These are phyloP conservation scores for Atalantia buxifolia DNA, from an alignment of 345 rosid genomes.

Conservation along the genomic window DNA sequence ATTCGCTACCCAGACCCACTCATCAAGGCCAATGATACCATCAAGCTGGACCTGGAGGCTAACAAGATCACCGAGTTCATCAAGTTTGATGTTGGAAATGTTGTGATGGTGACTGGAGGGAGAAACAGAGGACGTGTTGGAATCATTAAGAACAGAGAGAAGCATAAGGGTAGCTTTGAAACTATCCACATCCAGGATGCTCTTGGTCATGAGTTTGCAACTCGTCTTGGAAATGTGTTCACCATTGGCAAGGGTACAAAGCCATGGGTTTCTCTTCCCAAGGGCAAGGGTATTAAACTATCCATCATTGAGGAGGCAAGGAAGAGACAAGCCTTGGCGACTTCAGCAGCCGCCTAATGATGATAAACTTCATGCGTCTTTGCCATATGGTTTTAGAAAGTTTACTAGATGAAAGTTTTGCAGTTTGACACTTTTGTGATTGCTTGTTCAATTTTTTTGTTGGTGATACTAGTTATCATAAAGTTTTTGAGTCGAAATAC, in stretches of 20 bases:
- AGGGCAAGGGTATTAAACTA: slow-evolving; percentile 4
- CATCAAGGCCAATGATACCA: slow-evolving; percentile 59
- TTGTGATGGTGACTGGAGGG: slow-evolving; percentile 70
- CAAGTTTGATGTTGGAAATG: slow-evolving; percentile 59
- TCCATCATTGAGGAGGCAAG: slow-evolving; percentile 4
- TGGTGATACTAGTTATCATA: not conserved
- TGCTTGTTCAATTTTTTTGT: not conserved
- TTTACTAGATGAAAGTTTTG: not conserved
- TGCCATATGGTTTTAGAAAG: not conserved
- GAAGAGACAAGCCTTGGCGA: not conserved
- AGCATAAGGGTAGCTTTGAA: slow-evolving; percentile 42
- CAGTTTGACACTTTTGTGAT: not conserved
- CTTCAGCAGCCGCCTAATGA: not conserved
- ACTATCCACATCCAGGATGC: slow-evolving; percentile 37
- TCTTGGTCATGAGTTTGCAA: slow-evolving; percentile 37
- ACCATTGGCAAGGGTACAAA: slow-evolving; percentile 37
- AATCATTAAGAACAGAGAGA: slow-evolving; percentile 39
- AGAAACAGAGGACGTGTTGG: slow-evolving; percentile 57
- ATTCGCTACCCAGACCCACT: slow-evolving; percentile 66
- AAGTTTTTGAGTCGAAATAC: not conserved
- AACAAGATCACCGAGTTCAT: slow-evolving; percentile 50
- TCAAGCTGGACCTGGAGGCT: slow-evolving; percentile 48
- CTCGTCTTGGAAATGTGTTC: slow-evolving; percentile 37
- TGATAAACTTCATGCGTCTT: not conserved
- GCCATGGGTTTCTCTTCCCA: slow-evolving; percentile 28